Base-by-base conservation (phyloP, 2,329 filamentous ascomycete species). In the Ophiostoma triangulosporum region DNA sequence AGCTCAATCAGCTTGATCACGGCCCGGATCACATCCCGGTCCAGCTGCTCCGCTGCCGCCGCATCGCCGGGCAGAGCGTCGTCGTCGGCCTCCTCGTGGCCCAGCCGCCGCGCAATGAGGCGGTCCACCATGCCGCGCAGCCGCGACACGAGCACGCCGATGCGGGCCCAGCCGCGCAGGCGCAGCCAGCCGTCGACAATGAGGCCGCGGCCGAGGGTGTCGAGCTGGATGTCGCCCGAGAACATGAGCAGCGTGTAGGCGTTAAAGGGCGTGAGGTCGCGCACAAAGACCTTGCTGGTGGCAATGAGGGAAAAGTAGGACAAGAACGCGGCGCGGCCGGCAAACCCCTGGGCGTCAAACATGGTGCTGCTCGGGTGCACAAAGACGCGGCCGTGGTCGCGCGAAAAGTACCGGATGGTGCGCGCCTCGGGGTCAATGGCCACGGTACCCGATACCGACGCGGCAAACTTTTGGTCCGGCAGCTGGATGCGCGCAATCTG, bases 391-490 rank as follows among this genome's bases (percentile, higher is more conserved):
- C 85, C 86, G 60, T 85, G 87, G 61, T 89, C 86, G 63, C 87
- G 83, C 60, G 86, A 88, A 68, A 88, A 97, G 70, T 90, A 98
- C 65, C 89, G 93, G 69, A 98, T 96, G 3, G 85, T 87, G 52
- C 83, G 78, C 4, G 91, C 91, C 68, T 97, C 91, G 0, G 91
- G 91, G 64, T 98, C 93, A 6, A 96, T 75, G 65, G 93, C 91
- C 1, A 97, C 87, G 0, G 93, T 88, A 7, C 93, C 93, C 1
- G 88, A 87, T 58, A 94, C 80, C 2, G 87, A 88, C 33, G 83
- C 81, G 12, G 87, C 86, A 67, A 94, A 98, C 67, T 96, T 97
- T 72, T 95, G 95, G 69, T 95, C 88, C 0, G 93, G 93, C 60
- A 96, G 88, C 59, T 89, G 84, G 64, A 98, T 95, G 52, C 90